Conservation (phyloP, 169 alveolate genomes). For the Plasmodium cynomolgi region DNA sequence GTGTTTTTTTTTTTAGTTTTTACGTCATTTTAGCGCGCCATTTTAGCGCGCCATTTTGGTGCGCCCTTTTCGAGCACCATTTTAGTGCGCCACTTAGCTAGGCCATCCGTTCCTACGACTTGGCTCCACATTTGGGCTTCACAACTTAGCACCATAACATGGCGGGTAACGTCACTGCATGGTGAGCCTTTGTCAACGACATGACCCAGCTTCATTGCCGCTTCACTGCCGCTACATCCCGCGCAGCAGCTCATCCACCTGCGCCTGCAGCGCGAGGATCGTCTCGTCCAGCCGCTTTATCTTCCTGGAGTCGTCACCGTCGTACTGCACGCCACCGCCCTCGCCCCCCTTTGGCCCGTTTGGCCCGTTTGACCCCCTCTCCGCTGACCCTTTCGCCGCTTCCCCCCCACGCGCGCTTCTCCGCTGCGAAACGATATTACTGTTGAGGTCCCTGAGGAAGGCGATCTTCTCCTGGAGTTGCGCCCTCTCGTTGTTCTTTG, state of each 20-base stretch:
- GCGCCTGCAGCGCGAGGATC: constrained; percentile 16
- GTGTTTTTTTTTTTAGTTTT: background rate
- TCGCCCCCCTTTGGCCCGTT: background rate
- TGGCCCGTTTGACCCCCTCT: background rate
- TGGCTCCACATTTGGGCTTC: background rate
- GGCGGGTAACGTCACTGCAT: background rate
- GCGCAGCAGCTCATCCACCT: constrained; percentile 14
- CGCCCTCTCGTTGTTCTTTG: constrained; percentile 18
- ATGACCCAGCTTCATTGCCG: background rate
- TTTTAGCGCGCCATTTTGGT: background rate
- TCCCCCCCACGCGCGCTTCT: background rate
- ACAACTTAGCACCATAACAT: background rate
- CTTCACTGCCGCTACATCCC: background rate
- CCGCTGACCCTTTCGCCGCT: background rate
- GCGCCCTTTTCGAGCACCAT: background rate
- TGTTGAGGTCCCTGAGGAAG: constrained; percentile 30
- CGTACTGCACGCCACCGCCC: background rate
- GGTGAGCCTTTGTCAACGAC: background rate
- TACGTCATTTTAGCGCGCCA: background rate
- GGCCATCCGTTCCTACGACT: background rate
- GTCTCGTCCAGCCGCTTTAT: constrained; percentile 42
- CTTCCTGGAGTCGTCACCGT: constrained; percentile 24
- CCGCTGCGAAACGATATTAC: constrained; percentile 19
- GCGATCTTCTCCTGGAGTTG: constrained; percentile 46
- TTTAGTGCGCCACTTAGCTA: background rate